Percentiles rank a stretch among this genome's conserved stretches.
phyloP scores from a whole-genome alignment of 371 early-diverging fungal species.

The Syncephalastrum contaminatum region DNA sequence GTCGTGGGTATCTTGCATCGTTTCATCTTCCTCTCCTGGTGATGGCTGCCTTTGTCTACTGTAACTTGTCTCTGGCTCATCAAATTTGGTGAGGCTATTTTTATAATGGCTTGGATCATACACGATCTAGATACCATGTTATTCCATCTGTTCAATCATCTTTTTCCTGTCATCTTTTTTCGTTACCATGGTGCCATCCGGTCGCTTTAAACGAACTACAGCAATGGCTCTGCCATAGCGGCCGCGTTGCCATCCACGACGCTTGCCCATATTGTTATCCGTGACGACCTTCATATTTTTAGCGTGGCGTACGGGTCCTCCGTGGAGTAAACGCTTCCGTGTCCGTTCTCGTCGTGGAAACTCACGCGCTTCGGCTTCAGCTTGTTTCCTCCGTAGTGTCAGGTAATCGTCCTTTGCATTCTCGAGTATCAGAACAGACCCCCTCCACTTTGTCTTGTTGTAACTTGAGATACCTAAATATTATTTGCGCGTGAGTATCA shows the following conservation, averaged over 20 bases:
- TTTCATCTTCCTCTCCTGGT: no score
- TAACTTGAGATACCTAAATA: constrained; percentile 56
- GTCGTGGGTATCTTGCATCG: no score
- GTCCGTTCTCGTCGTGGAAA: constrained; percentile 2
- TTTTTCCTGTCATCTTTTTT: not conserved
- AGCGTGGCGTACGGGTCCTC: constrained; percentile 39
- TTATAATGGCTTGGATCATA: constrained; percentile 77
- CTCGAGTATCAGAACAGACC: constrained; percentile 69
- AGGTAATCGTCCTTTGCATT: constrained; percentile 77
- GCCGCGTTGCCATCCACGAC: constrained; percentile 74
- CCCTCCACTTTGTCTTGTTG: constrained; percentile 90
- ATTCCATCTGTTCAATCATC: not conserved
- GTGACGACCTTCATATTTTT: constrained; percentile 75
- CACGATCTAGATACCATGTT: constrained; percentile 41
- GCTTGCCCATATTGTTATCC: constrained; percentile 64
- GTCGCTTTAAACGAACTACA: constrained; percentile 62
- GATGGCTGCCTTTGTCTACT: no score
- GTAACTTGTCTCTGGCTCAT: no score
- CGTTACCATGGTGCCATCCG: constrained; percentile 51
- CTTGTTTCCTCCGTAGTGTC: constrained; percentile 38
- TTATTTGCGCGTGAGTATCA: no score
- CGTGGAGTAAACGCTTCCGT: constrained; percentile 12
- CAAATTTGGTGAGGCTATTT: constrained; percentile 66
- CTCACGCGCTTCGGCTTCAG: no score
- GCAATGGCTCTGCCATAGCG: constrained; percentile 76